Evolutionary conservation across 2,329 filamentous ascomycete species (phyloP).

Genomic region (Hypoxylon sp.): DNA sequence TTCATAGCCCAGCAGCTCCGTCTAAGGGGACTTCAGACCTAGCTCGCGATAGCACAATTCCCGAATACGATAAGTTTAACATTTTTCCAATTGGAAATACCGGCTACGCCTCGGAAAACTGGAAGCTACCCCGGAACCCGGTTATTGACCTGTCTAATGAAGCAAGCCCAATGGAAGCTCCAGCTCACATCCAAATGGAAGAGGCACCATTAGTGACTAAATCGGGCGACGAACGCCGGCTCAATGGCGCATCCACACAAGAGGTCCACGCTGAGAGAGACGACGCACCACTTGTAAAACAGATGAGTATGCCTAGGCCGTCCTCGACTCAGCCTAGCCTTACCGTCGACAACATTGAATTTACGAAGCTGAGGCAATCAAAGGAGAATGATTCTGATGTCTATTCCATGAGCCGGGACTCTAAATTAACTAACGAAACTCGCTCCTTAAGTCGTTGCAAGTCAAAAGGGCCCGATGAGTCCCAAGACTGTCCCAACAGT

Average conservation of each 20-base stretch:
- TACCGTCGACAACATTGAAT: constrained; percentile 1
- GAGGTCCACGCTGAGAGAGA: constrained; percentile 13
- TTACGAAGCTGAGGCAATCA: constrained; percentile 7
- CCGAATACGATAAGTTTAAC: constrained; percentile 24
- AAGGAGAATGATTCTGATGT: constrained; percentile 5
- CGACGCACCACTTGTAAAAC: constrained; percentile 13
- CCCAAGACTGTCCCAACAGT: constrained; percentile 7
- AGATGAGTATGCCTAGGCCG: constrained; percentile 8
- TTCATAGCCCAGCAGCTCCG: constrained; percentile 24
- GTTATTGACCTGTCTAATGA: constrained; percentile 29
- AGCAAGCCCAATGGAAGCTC: constrained; percentile 30
- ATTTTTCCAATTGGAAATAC: constrained; percentile 29
- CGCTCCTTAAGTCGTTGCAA: neutral
- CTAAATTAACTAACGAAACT: constrained; percentile 1
- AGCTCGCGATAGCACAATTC: constrained; percentile 17
- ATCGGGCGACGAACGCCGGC: constrained; percentile 3
- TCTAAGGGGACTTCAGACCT: constrained; percentile 32
- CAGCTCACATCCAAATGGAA: constrained; percentile 25
- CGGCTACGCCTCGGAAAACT: constrained; percentile 20
- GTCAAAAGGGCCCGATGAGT: constrained; percentile 14
- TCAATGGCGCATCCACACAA: constrained; percentile 5
- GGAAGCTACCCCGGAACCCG: constrained; percentile 24
- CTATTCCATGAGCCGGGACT: constrained; percentile 1
- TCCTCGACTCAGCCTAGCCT: constrained; percentile 4
- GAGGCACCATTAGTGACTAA: constrained; percentile 20